Percentiles rank a stretch among this genome's conserved stretches.
Evolutionary conservation across 2,329 filamentous ascomycete genomes (phyloP).

Genomic region (Macrophomina tecta): DNA sequence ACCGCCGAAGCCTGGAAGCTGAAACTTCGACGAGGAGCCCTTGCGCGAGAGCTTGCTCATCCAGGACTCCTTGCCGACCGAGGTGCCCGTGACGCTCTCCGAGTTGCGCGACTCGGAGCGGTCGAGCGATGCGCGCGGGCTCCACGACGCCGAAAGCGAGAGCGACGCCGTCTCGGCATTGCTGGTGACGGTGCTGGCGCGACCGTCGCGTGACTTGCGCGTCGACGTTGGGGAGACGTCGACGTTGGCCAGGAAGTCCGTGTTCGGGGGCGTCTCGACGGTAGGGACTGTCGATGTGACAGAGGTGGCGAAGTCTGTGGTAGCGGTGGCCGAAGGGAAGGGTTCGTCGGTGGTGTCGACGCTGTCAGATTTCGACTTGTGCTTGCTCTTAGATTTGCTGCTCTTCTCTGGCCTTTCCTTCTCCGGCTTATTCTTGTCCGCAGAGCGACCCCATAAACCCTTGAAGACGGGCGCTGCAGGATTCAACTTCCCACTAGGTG

Average conservation of each 20-base stretch:
- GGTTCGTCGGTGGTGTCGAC: neutral
- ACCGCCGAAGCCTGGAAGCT: constrained; percentile 38
- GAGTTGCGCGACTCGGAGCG: constrained; percentile 46
- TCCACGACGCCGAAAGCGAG: constrained; percentile 35
- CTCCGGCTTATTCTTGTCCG: constrained; percentile 20
- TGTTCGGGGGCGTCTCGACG: neutral
- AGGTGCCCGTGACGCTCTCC: constrained; percentile 37
- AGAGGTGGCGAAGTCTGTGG: constrained; percentile 39
- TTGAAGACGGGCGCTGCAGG: constrained; percentile 84
- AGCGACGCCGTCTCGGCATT: constrained; percentile 13
- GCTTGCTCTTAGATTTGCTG: constrained; percentile 3
- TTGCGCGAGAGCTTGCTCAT: constrained; percentile 59
- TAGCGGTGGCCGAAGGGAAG: constrained; percentile 32
- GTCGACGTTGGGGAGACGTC: constrained; percentile 32
- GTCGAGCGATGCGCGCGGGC: constrained; percentile 49
- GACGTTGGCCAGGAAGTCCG: neutral
- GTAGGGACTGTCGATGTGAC: constrained; percentile 17
- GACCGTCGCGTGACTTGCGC: constrained; percentile 25
- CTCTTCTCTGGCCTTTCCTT: constrained; percentile 14
- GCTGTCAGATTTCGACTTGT: neutral
- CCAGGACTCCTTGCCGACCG: constrained; percentile 51
- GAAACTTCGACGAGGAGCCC: constrained; percentile 53
- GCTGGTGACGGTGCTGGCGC: constrained; percentile 27
- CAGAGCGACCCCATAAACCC: constrained; percentile 17
- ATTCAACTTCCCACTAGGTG: constrained; percentile 66